Conservation (phyloP, 352 stramenopile species). For the Phytophthora idaei region DNA sequence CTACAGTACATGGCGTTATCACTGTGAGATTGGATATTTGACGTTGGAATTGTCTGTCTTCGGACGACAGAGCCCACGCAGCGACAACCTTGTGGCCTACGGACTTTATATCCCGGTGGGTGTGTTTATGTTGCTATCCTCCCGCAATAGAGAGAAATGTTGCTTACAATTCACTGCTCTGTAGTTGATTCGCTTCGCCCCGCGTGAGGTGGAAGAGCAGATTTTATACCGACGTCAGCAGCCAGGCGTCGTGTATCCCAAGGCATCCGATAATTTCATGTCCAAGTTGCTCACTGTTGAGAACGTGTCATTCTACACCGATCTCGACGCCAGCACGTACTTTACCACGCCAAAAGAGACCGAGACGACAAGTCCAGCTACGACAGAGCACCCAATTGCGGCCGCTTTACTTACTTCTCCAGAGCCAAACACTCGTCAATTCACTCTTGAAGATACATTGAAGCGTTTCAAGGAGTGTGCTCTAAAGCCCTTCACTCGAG, state of each 20-base stretch:
- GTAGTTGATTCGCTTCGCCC: conserved; percentile 60
- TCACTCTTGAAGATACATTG: conserved; percentile 21
- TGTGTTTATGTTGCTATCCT: background rate
- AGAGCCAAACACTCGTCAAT: conserved; percentile 13
- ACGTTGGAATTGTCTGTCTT: background rate
- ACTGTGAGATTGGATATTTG: background rate
- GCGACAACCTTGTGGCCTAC: conserved; percentile 53
- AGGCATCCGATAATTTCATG: conserved; percentile 25
- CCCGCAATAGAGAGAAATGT: background rate
- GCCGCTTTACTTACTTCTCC: background rate
- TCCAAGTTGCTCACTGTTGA: conserved; percentile 71
- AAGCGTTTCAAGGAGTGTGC: conserved; percentile 46
- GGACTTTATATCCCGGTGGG: conserved; percentile 61
- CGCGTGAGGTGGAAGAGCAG: conserved; percentile 57
- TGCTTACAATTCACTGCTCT: conserved; percentile 5
- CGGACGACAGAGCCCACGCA: conserved; percentile 48
- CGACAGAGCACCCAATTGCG: conserved; percentile 5
- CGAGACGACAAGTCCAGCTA: background rate
- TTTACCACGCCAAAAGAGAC: conserved; percentile 14
- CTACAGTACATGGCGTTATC: background rate
- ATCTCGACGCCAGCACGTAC: conserved; percentile 49
- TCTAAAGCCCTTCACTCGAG: conserved; percentile 33
- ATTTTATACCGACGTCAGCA: conserved; percentile 69
- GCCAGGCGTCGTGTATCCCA: conserved; percentile 53
- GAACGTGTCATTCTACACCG: conserved; percentile 67